phyloP scores from a whole-genome alignment of 345 rosid species.

The Citrus cavaleriei region DNA sequence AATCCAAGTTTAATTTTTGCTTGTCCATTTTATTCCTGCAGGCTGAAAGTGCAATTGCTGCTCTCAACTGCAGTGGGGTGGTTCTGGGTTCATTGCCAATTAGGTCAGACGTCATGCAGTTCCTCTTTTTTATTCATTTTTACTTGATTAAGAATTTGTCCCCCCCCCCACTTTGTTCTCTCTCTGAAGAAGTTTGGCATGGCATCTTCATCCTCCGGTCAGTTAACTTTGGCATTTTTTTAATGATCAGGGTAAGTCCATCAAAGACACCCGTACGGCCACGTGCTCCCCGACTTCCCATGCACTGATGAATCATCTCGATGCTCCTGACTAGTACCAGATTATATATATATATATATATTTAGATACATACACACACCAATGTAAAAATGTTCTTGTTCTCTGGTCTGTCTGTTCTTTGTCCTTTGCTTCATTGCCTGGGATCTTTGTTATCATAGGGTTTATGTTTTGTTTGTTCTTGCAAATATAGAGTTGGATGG shows the following conservation, averaged over 20 bases:
- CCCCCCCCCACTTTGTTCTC: neutral
- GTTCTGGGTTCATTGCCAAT: conserved; percentile 87
- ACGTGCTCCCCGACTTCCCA: conserved; percentile 71
- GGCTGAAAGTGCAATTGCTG: conserved; percentile 98
- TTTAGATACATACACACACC: conserved; percentile 27
- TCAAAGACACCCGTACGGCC: conserved; percentile 99
- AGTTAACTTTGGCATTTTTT: conserved; percentile 1
- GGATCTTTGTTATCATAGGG: conserved; percentile 16
- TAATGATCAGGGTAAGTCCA: conserved; percentile 75
- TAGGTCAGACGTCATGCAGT: conserved; percentile 43
- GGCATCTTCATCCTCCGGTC: neutral
- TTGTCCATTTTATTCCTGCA: conserved; percentile 20
- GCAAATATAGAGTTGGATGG: conserved; percentile 35
- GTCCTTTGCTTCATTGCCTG: conserved; percentile 13
- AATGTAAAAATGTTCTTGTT: conserved; percentile 33
- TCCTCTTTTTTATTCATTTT: neutral
- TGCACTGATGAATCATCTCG: conserved; percentile 47
- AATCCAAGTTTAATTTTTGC: neutral
- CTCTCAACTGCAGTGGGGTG: conserved; percentile 93
- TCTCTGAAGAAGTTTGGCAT: neutral
- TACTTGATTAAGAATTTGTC: neutral
- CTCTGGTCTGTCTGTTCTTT: conserved; percentile 23
- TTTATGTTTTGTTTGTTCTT: conserved; percentile 28
- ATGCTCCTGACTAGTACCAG: conserved; percentile 8
- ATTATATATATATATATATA: conserved; percentile 22